A percentile compares a stretch with the other conserved stretches of the same genome.
These are phyloP conservation scores for Moesziomyces parantarcticus DNA, from an alignment of 1,284 basidiomycete genomes.

Conservation along the genomic window DNA sequence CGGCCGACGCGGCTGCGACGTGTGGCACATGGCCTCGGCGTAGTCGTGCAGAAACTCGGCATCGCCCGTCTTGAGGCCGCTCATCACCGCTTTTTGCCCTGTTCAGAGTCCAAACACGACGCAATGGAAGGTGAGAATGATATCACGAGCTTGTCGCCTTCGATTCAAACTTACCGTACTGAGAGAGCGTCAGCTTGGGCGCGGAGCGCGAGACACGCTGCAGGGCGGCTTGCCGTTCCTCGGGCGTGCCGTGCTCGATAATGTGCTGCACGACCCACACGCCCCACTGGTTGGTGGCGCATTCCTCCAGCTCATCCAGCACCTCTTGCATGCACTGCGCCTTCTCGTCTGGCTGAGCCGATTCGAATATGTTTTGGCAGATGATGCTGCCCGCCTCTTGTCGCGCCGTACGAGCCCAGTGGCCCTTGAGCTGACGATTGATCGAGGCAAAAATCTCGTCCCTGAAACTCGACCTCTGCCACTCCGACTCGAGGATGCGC, in stretches of 20 bases:
- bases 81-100: slow-evolving; percentile 65
- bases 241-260: slow-evolving; percentile 57
- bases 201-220: slow-evolving; percentile 45
- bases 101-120: background rate
- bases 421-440: slow-evolving; percentile 50
- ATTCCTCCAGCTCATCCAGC: slow-evolving; percentile 48
- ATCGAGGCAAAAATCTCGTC: slow-evolving; percentile 50
- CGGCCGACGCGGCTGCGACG: slow-evolving; percentile 51
- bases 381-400: slow-evolving; percentile 63
- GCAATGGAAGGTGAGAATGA: background rate
- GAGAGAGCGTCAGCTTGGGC: slow-evolving; percentile 55
- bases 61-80: slow-evolving; percentile 56
- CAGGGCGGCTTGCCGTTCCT: slow-evolving; percentile 46
- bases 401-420: slow-evolving; percentile 55
- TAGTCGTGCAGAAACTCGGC: slow-evolving; percentile 45
- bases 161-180: slow-evolving; percentile 46
- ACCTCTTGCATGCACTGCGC: slow-evolving; percentile 59
- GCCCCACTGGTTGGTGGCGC: slow-evolving; percentile 64
- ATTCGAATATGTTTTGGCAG: slow-evolving; percentile 61
- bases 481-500: slow-evolving; percentile 51
- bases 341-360: slow-evolving; percentile 50
- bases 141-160: background rate
- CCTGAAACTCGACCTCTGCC: slow-evolving; percentile 40
- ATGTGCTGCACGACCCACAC: slow-evolving; percentile 67
- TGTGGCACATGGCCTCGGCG: slow-evolving; percentile 53